Evolutionary conservation across 768 basidiomycete genomes (phyloP), one percentile per base, ranked within the genome.

Genomic region (Baorangia bicolor): DNA sequence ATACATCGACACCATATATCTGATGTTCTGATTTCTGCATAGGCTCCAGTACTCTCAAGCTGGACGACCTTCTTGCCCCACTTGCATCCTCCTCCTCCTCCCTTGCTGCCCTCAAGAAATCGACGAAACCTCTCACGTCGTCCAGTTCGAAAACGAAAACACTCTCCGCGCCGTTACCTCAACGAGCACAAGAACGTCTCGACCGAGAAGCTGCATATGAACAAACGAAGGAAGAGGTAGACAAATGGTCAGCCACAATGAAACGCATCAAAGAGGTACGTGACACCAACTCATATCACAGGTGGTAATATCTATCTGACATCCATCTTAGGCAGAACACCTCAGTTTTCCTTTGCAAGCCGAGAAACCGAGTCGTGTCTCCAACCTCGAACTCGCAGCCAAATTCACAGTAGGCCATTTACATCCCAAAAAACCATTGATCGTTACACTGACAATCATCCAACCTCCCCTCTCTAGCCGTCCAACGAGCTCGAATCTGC

Each of bases 121-220:
- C 86, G 2, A 83, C 85, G 1, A 91, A 88, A 68, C 73, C 79
- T 14, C 77, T 92, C 16, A 76, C 77, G 3, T 78, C 80, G 0
- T 77, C 78, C 44, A 81, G 79, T 55, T 69, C 71, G 34, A 87
- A 87, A 64, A 77, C 74, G 23, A 79, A 81, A 57, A 77, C 88
- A 0, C 78, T 96, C 7, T 74, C 92, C 5, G 92, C 92, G 0
- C 96, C 96, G 0, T 76, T 99, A 0, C 93, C 93, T 10, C 86
- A 87, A 21, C 82, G 94, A 31, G 83, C 87, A 0, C 92, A 97
- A 69, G 94, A 97, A 57, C 87, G 90, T 41, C 75, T 98, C 1
- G 93, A 97, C 62, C 86, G 96, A 46, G 87, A 94, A 67, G 96
- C 94, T 9, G 96, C 96, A 0, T 97, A 96, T 68, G 94, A 94